Conservation (phyloP, 1,139 yeast genomes). For the Hyphopichia fennica region DNA sequence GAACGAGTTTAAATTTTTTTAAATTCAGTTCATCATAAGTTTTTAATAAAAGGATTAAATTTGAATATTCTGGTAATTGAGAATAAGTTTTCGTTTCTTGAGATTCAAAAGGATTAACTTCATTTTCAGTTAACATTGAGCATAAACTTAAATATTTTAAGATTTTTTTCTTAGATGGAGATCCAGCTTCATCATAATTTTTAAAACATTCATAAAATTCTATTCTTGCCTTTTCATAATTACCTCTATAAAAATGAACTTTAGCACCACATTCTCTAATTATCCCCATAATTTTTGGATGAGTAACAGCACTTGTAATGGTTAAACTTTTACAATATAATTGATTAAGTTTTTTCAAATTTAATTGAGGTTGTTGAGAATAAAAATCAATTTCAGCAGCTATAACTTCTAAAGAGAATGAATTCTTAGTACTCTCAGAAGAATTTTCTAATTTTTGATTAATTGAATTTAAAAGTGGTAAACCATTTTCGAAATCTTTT, state of each 20-base stretch:
- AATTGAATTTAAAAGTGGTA: constrained; percentile 37
- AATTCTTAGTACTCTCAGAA: constrained; percentile 44
- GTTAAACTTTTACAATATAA: constrained; percentile 50
- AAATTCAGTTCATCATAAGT: constrained; percentile 33
- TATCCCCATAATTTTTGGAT: constrained; percentile 70
- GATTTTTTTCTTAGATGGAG: constrained; percentile 52
- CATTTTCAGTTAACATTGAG: constrained; percentile 62
- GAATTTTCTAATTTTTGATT: constrained; percentile 37
- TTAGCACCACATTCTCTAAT: constrained; percentile 76
- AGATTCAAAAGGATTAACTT: constrained; percentile 66
- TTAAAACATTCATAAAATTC: constrained; percentile 75
- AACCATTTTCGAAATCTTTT: constrained; percentile 35
- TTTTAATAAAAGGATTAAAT: constrained; percentile 28
- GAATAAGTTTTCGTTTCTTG: constrained; percentile 55
- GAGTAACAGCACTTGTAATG: constrained; percentile 66
- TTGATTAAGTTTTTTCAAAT: constrained; percentile 41
- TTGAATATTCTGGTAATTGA: constrained; percentile 33
- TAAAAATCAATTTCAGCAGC: constrained; percentile 64
- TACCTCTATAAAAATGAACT: constrained; percentile 59
- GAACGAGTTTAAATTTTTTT: constrained; percentile 15
- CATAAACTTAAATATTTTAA: constrained; percentile 65
- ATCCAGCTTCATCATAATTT: constrained; percentile 79
- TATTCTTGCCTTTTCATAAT: constrained; percentile 61
- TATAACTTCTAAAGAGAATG: constrained; percentile 58
- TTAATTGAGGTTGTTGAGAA: constrained; percentile 25